Evolutionary conservation across 257 asterid species (phyloP).

Genomic region (Solanum raphanifolium): DNA sequence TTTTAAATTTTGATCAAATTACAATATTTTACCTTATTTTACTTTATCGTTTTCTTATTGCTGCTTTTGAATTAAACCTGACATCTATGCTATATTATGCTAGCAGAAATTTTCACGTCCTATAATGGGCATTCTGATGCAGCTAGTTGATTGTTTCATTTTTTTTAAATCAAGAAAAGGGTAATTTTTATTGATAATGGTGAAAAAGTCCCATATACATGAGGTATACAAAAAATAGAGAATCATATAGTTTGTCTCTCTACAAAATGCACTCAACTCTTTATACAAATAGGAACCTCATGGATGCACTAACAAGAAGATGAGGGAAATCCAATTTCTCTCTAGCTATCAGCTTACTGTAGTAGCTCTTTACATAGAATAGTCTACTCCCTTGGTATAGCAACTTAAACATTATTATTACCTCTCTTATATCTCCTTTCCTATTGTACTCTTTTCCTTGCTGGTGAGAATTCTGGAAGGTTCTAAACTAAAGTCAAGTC

Average conservation of each 20-base stretch:
- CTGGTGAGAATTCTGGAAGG: not conserved
- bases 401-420: not conserved
- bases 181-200: not conserved
- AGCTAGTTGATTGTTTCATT: not conserved
- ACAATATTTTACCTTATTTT: not conserved
- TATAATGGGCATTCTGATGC: not conserved
- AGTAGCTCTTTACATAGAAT: not conserved
- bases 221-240: not conserved
- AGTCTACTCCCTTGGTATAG: not conserved
- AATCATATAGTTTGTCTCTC: not conserved
- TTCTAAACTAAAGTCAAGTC: not conserved
- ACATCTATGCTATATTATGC: not conserved
- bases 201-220: not conserved
- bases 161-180: not conserved
- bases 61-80: not conserved
- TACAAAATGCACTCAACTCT: not conserved
- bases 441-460: not conserved
- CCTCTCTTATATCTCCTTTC: not conserved
- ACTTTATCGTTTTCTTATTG: not conserved
- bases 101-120: not conserved
- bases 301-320: not conserved
- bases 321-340: not conserved
- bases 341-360: not conserved
- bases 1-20: not conserved
- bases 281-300: not conserved